These are phyloP conservation scores for Asterochloris sp. DNA, from an alignment of 139 green algal species.

Conservation along the genomic window DNA sequence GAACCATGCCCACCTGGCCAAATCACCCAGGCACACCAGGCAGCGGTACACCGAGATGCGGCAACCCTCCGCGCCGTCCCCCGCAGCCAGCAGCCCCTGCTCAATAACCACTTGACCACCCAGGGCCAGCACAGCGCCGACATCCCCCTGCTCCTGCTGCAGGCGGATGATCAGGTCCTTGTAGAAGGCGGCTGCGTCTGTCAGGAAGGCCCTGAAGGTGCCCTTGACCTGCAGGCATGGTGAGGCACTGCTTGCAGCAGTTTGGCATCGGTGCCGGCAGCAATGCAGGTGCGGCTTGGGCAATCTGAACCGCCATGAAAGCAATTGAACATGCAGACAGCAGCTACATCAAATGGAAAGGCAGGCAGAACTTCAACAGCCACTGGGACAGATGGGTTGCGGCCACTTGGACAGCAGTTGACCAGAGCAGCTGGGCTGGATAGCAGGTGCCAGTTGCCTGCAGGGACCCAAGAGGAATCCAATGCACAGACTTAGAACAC, in stretches of 20 bases:
- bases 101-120: neutral
- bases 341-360: too few relatives aligned
- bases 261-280: neutral
- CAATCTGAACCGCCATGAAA: too few relatives aligned
- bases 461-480: too few relatives aligned
- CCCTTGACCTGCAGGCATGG: conserved; percentile 11
- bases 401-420: too few relatives aligned
- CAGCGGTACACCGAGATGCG: conserved; percentile 44
- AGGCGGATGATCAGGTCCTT: conserved; percentile 45
- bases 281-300: neutral
- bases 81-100: neutral
- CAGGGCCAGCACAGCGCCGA: conserved; percentile 24
- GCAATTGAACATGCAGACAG: too few relatives aligned
- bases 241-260: neutral
- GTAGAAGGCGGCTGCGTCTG: conserved; percentile 62
- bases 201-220: conserved; percentile 60
- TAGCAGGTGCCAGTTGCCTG: too few relatives aligned
- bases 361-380: too few relatives aligned
- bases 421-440: too few relatives aligned
- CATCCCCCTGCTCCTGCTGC: conserved; percentile 36
- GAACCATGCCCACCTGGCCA: conserved; percentile 29
- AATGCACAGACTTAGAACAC: too few relatives aligned
- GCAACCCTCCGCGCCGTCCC: conserved; percentile 9
- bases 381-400: too few relatives aligned
- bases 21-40: conserved; percentile 70